Conservation (phyloP, 495 filamentous ascomycete species). For the Talaromyces ruber region DNA sequence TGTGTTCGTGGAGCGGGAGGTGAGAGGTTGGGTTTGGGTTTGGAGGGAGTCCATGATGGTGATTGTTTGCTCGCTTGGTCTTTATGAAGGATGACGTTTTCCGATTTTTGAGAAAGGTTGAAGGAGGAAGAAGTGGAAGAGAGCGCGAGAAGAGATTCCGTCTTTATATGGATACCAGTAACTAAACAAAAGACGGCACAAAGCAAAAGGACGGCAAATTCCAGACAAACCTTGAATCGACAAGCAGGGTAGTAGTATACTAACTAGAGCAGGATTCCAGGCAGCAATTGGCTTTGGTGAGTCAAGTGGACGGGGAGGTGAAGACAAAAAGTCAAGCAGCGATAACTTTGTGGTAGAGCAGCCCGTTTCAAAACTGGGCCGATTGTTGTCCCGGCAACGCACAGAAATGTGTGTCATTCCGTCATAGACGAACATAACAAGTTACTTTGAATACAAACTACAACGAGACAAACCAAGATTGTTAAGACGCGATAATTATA, state of each 20-base stretch:
- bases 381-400: conserved; percentile 5
- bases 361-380: background rate
- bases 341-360: background rate
- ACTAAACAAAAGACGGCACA: background rate
- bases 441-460: background rate
- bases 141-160: background rate
- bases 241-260: background rate
- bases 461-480: no score
- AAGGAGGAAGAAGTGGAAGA: background rate
- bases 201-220: background rate
- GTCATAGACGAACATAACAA: background rate
- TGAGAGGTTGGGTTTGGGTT: conserved; percentile 27
- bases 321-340: background rate
- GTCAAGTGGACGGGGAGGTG: background rate
- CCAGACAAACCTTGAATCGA: background rate
- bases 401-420: background rate
- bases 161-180: background rate
- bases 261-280: background rate
- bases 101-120: background rate
- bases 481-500: background rate
- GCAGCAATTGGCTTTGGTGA: background rate
- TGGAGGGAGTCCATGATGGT: conserved; percentile 8
- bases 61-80: background rate
- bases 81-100: background rate
- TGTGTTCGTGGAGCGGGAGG: conserved; percentile 37